A percentile compares a stretch with the other conserved stretches of the same genome.
Evolutionary conservation across 106 monocot genomes (phyloP).

Genomic region (Cymbidium sinense): DNA sequence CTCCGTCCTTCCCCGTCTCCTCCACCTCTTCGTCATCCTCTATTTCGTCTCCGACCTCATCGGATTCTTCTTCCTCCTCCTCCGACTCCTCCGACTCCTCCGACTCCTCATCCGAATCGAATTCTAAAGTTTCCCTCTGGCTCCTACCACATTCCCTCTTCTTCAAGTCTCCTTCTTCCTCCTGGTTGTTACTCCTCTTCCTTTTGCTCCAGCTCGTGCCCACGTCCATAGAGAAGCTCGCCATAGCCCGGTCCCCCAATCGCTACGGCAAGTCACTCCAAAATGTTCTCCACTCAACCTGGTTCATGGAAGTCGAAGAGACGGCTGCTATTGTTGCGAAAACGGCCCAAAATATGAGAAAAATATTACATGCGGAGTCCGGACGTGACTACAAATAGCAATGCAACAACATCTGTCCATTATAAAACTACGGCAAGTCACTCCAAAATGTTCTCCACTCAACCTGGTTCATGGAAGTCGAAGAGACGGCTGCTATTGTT

Average conservation of each 20-base stretch:
- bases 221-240: slow-evolving; percentile 11
- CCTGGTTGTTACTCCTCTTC: background rate
- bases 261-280: background rate
- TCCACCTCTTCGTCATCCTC: background rate
- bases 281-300: background rate
- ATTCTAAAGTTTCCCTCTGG: background rate
- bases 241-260: slow-evolving; percentile 6
- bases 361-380: no score
- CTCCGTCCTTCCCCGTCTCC: background rate
- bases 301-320: no score
- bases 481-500: no score
- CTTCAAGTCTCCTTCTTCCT: background rate
- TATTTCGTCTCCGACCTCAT: background rate
- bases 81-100: no score
- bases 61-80: background rate
- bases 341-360: no score
- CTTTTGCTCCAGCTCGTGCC: slow-evolving; percentile 2
- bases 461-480: no score
- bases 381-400: no score
- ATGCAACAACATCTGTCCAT: no score
- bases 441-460: background rate
- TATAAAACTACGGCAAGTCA: background rate
- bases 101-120: no score
- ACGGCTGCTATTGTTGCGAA: no score
- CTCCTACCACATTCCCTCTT: background rate